Conservation (phyloP, 2,329 filamentous ascomycete species). For the Hypomyces perniciosus region DNA sequence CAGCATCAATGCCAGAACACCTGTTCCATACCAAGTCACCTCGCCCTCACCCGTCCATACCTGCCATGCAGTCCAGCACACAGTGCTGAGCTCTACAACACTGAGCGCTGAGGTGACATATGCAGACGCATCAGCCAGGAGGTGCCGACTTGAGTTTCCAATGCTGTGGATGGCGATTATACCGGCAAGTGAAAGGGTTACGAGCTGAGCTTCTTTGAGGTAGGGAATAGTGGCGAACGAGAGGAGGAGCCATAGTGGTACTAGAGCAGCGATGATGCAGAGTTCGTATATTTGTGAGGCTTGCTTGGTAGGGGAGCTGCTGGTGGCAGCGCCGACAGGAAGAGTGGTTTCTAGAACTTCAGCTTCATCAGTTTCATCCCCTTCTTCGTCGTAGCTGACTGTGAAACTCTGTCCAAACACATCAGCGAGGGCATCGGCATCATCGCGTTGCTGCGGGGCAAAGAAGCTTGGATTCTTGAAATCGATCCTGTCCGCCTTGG, state of each 20-base stretch:
- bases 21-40: constrained; percentile 23
- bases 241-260: constrained; percentile 23
- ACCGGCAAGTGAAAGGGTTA: constrained; percentile 23
- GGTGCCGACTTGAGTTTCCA: constrained; percentile 20
- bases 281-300: constrained; percentile 17
- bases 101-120: constrained; percentile 24
- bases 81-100: constrained; percentile 25
- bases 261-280: constrained; percentile 16
- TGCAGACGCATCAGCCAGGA: neutral
- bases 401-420: constrained; percentile 40
- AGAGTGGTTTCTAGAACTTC: neutral
- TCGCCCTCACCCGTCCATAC: constrained; percentile 22
- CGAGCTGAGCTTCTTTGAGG: constrained; percentile 22
- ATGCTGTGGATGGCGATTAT: constrained; percentile 25
- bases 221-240: constrained; percentile 19
- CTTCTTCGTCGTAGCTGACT: constrained; percentile 18
- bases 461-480: constrained; percentile 59
- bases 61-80: constrained; percentile 30
- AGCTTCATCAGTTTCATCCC: constrained; percentile 21
- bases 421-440: constrained; percentile 39
- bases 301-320: constrained; percentile 2
- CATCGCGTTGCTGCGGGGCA: constrained; percentile 35
- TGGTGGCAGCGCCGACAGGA: neutral
- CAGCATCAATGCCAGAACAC: constrained; percentile 26
- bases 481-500: constrained; percentile 26